A percentile compares a stretch with the other conserved stretches of the same genome.
These are phyloP conservation scores for Eragrostis nindensis DNA, from an alignment of 176 grass and related monocot species.

Conservation along the genomic window DNA sequence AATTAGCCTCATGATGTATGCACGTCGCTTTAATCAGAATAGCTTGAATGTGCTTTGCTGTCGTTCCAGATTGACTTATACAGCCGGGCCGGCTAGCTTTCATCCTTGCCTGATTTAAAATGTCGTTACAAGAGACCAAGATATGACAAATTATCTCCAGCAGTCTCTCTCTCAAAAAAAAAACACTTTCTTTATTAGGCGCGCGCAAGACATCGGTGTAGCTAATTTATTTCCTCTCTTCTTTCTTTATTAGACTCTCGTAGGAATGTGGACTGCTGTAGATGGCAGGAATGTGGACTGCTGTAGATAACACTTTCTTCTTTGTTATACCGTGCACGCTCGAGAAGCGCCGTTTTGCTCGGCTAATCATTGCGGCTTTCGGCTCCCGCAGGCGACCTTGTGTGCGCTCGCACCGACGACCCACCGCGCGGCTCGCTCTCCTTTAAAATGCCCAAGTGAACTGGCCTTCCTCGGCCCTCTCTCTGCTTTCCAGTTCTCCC, in stretches of 20 bases:
- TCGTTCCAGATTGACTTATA: neutral
- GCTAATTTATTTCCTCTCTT: neutral
- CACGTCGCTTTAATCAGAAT: neutral
- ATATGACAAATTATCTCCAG: neutral
- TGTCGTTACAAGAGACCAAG: neutral
- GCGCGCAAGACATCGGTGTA: neutral
- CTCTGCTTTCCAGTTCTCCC: neutral
- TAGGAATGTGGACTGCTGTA: too few species aligned
- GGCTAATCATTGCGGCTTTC: conserved; percentile 45
- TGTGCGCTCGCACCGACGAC: conserved; percentile 22
- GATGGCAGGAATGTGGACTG: neutral
- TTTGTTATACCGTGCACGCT: neutral
- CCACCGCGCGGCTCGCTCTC: neutral
- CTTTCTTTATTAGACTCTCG: too few species aligned
- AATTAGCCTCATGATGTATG: neutral
- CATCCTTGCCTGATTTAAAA: too few species aligned
- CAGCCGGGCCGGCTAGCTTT: too few species aligned
- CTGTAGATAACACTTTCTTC: neutral
- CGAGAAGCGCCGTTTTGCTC: neutral
- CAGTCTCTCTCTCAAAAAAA: neutral
- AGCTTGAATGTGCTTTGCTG: neutral
- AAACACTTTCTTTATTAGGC: neutral
- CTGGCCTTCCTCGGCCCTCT: neutral
- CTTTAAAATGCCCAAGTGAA: conserved; percentile 3
- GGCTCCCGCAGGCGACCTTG: conserved; percentile 17